Evolutionary conservation across 1,284 basidiomycete species (phyloP).

Genomic region (Cronartium quercuum): DNA sequence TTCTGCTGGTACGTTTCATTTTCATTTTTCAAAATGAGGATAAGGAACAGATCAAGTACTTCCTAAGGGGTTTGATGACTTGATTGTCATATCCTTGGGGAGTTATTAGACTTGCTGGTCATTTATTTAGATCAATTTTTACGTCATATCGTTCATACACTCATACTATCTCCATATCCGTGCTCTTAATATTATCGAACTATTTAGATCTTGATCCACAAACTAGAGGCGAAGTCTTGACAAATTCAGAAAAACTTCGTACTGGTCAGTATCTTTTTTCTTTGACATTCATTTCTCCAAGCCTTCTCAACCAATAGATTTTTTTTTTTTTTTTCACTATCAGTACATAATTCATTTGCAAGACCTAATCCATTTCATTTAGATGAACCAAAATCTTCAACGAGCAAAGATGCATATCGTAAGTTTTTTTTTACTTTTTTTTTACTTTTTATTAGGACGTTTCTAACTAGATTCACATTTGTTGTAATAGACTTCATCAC

Average conservation of each 20-base stretch:
- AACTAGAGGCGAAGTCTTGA: constrained; percentile 74
- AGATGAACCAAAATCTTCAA: constrained; percentile 55
- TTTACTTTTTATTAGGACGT: background rate
- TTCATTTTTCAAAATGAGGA: no score
- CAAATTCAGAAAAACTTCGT: constrained; percentile 61
- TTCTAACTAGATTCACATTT: background rate
- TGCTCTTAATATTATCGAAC: no score
- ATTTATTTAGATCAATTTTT: no score
- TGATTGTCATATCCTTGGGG: no score
- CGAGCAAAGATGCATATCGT: constrained; percentile 80
- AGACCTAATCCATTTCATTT: constrained; percentile 67
- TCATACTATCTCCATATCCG: no score
- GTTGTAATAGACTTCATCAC: constrained; percentile 50
- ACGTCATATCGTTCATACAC: no score
- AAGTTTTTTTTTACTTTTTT: constrained; percentile 56
- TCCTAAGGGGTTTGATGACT: no score
- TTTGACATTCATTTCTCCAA: background rate
- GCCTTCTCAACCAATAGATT: background rate
- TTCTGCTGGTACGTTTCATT: constrained; percentile 55
- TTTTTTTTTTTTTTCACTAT: constrained; percentile 53
- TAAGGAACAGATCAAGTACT: no score
- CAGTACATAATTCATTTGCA: constrained; percentile 75
- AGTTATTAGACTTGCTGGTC: no score
- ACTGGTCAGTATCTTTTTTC: constrained; percentile 55
- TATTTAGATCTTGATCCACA: constrained; percentile 43